Evolutionary conservation across 192 early-diverging fungal species (phyloP).

Genomic region (Podila minutissima): DNA sequence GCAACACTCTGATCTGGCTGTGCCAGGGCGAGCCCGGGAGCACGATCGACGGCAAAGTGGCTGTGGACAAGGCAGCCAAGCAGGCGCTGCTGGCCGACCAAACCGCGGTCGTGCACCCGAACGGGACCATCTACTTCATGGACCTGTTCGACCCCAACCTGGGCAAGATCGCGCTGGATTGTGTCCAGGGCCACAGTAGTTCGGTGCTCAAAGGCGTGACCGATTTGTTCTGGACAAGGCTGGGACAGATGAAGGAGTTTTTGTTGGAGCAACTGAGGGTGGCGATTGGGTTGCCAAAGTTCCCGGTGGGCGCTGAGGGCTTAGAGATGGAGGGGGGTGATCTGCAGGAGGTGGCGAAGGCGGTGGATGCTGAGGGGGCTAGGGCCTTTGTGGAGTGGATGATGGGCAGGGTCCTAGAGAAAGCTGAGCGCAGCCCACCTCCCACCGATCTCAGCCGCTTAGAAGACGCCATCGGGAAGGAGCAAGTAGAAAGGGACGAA

Average conservation of each 20-base stretch:
- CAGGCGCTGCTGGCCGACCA: background rate
- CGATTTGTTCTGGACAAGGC: background rate
- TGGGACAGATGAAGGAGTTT: background rate
- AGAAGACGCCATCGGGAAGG: no score
- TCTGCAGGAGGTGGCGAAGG: background rate
- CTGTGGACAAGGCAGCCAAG: background rate
- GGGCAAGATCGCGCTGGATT: background rate
- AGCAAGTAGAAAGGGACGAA: no score
- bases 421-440: background rate
- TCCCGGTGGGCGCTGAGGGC: no score
- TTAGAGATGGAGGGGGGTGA: background rate
- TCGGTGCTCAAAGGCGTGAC: background rate
- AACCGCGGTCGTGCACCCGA: background rate
- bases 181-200: background rate
- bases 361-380: background rate
- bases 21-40: slow-evolving; percentile 7
- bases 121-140: background rate
- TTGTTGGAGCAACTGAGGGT: background rate
- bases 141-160: slow-evolving; percentile 8
- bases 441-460: background rate
- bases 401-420: slow-evolving; percentile 1
- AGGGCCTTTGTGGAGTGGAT: slow-evolving; percentile 10
- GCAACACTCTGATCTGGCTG: slow-evolving; percentile 8
- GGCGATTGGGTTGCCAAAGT: no score
- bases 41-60: background rate